Percentiles rank a stretch among this genome's conserved stretches.
Evolutionary conservation across 495 filamentous ascomycete genomes (phyloP).

Genomic region (Staphylotrichum longicolle): DNA sequence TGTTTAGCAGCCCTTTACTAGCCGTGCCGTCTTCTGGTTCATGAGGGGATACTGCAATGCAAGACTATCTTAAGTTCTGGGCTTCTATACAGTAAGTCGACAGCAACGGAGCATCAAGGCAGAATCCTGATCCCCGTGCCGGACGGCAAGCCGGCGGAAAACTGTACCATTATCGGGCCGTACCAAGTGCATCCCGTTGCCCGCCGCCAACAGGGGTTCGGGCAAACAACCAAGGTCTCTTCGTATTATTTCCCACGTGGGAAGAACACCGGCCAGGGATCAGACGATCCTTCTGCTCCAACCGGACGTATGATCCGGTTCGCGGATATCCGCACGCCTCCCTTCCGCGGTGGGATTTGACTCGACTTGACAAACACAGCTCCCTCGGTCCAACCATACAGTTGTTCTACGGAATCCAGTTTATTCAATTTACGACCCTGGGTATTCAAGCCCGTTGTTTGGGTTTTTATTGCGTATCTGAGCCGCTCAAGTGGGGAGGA

Average conservation of each 20-base stretch:
- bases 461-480: neutral
- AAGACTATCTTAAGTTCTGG: no score
- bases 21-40: no score
- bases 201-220: neutral
- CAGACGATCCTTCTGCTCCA: neutral
- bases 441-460: neutral
- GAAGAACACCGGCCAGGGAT: neutral
- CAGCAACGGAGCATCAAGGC: no score
- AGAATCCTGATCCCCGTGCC: no score
- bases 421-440: neutral
- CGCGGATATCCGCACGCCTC: neutral
- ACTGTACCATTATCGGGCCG: neutral
- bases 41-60: no score
- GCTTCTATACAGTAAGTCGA: no score
- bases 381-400: neutral
- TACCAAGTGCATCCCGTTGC: no score
- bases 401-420: neutral
- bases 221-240: neutral
- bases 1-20: no score
- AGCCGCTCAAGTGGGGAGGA: no score
- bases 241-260: neutral
- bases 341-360: neutral
- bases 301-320: neutral
- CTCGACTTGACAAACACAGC: neutral
- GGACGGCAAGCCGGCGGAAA: no score